phyloP scores from a whole-genome alignment of 1,139 yeast species.

The Kazachstania sp. region DNA sequence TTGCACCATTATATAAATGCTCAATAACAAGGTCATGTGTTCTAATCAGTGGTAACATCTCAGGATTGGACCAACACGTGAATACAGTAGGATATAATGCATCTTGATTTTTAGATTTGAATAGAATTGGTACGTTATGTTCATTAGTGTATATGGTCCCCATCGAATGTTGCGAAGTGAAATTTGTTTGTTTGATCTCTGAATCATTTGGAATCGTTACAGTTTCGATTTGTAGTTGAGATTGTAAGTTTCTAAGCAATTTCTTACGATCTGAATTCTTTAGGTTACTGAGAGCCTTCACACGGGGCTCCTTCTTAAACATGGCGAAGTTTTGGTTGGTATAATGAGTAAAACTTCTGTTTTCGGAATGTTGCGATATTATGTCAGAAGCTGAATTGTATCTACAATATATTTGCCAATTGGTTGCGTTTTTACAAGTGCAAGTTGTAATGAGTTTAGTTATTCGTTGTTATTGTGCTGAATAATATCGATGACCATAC shows the following conservation, averaged over 20 bases:
- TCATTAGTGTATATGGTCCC: constrained; percentile 63
- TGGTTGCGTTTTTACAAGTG: no score
- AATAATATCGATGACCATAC: no score
- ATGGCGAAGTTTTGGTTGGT: constrained; percentile 28
- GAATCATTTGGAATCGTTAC: constrained; percentile 12
- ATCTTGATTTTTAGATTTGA: constrained; percentile 47
- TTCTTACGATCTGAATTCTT: constrained; percentile 75
- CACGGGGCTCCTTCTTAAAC: constrained; percentile 59
- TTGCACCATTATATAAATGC: constrained; percentile 62
- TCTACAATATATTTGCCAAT: no score
- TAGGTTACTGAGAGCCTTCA: constrained; percentile 68
- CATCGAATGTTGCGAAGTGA: constrained; percentile 44
- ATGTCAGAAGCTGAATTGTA: no score
- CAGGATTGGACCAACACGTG: constrained; percentile 64
- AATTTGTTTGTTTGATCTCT: constrained; percentile 54
- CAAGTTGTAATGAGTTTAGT: no score
- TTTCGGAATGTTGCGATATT: no score
- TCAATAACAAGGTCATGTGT: constrained; percentile 72
- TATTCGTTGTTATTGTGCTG: no score
- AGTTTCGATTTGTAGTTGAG: constrained; percentile 41
- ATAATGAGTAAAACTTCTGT: no score
- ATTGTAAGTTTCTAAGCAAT: constrained; percentile 41
- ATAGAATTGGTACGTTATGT: constrained; percentile 63
- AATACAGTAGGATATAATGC: constrained; percentile 60
- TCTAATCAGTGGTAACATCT: constrained; percentile 51